Conservation (phyloP, 1,284 basidiomycete species). For the Leccinum solheimii region DNA sequence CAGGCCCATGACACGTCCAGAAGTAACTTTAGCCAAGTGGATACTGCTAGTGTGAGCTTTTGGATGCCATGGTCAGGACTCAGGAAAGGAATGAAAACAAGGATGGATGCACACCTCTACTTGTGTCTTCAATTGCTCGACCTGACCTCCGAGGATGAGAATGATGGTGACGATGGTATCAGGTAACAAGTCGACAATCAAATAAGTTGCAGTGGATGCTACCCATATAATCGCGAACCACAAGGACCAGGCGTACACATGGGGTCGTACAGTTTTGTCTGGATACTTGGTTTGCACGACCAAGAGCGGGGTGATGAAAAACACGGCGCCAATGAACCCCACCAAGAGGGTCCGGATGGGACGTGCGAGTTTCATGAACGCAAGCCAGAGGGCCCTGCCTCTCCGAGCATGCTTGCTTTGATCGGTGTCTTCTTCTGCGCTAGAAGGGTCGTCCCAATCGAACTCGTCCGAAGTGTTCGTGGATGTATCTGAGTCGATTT, state of each 20-base stretch:
- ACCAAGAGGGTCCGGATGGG: slow-evolving; percentile 57
- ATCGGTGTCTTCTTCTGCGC: slow-evolving; percentile 16
- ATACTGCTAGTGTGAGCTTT: slow-evolving; percentile 69
- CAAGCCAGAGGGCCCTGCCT: slow-evolving; percentile 59
- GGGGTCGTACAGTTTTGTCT: slow-evolving; percentile 43
- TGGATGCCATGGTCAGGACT: slow-evolving; percentile 2
- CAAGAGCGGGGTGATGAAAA: slow-evolving; percentile 68
- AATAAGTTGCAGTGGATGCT: slow-evolving; percentile 57
- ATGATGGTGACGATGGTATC: slow-evolving; percentile 55
- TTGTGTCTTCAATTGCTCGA: slow-evolving; percentile 63
- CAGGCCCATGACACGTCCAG: slow-evolving; percentile 69
- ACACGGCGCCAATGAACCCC: slow-evolving; percentile 55
- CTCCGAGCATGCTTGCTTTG: slow-evolving; percentile 38
- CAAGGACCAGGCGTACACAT: slow-evolving; percentile 69
- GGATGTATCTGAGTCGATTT: slow-evolving; percentile 51
- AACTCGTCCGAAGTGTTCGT: slow-evolving; percentile 71
- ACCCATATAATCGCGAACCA: slow-evolving; percentile 74
- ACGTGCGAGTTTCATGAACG: slow-evolving; percentile 67
- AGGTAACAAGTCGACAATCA: slow-evolving; percentile 66
- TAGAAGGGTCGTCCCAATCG: slow-evolving; percentile 61
- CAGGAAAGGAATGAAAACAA: background rate
- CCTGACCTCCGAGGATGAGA: slow-evolving; percentile 57
- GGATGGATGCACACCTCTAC: slow-evolving; percentile 51
- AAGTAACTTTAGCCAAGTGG: slow-evolving; percentile 66
- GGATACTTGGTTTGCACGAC: slow-evolving; percentile 65